Evolutionary conservation across 805 yeast species (phyloP).

Genomic region (Clavispora phyllophila): DNA sequence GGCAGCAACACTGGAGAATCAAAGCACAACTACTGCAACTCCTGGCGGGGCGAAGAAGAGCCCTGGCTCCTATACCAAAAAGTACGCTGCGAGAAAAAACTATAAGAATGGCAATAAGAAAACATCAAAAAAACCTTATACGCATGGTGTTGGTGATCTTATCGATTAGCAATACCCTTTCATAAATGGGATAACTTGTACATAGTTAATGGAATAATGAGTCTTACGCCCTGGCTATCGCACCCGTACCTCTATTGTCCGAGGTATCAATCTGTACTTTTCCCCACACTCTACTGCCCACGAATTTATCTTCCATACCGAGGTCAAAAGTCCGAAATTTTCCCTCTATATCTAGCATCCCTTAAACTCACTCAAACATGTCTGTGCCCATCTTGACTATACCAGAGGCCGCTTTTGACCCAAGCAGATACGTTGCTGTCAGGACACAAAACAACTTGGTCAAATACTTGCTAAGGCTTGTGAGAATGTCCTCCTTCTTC

Average conservation of each 20-base stretch:
- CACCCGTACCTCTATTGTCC: background rate
- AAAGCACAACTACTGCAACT: conserved; percentile 1
- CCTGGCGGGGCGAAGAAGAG: conserved; percentile 1
- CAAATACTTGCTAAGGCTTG: conserved; percentile 25
- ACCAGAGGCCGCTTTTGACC: conserved; percentile 38
- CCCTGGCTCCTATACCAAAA: conserved; percentile 1
- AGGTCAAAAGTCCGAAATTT: too few relatives aligned
- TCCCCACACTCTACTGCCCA: background rate
- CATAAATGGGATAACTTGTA: conserved; percentile 2
- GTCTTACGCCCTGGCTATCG: background rate
- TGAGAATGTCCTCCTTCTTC: conserved; percentile 30
- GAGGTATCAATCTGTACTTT: background rate
- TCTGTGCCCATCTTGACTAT: conserved; percentile 34
- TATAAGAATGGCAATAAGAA: conserved; percentile 4
- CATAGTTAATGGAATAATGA: conserved; percentile 4
- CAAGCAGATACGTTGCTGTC: conserved; percentile 17
- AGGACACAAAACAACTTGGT: conserved; percentile 21
- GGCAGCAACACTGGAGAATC: background rate
- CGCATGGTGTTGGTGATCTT: conserved; percentile 22
- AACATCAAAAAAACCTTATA: conserved; percentile 15
- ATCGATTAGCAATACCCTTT: conserved; percentile 13
- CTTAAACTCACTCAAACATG: too few relatives aligned
- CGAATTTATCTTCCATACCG: too few relatives aligned
- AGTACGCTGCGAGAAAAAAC: conserved; percentile 7
- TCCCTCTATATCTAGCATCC: too few relatives aligned